Evolutionary conservation across 2,329 filamentous ascomycete genomes (phyloP).

Genomic region (Pseudogymnoascus sp.): DNA sequence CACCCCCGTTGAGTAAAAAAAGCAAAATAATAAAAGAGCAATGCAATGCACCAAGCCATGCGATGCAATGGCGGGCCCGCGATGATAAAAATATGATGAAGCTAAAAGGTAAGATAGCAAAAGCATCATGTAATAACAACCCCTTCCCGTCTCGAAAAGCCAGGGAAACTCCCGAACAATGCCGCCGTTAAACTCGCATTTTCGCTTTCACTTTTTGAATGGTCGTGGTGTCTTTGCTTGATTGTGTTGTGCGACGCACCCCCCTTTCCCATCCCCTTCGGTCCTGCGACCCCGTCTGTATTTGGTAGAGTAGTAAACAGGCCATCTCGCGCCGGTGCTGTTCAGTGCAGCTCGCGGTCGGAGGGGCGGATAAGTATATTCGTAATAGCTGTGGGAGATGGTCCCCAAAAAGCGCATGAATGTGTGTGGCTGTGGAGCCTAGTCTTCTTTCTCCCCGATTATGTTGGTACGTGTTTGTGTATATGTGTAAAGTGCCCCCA

Average conservation of each 20-base stretch:
- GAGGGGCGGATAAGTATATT: not conserved
- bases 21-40: not conserved
- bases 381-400: not conserved
- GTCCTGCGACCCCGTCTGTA: not conserved
- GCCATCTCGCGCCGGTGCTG: not conserved
- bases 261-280: not conserved
- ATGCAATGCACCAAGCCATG: not conserved
- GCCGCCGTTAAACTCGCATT: not conserved
- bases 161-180: constrained; percentile 1
- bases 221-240: not conserved
- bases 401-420: not conserved
- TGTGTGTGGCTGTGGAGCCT: not conserved
- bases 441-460: not conserved
- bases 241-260: not conserved
- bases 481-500: not conserved
- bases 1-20: not conserved
- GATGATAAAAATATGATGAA: not conserved
- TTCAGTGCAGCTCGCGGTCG: not conserved
- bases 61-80: not conserved
- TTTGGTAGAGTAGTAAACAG: not conserved
- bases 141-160: not conserved
- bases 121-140: not conserved
- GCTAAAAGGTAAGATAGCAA: not conserved
- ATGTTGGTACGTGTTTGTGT: not conserved
- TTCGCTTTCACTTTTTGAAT: not conserved